Conservation (phyloP, 192 early-diverging fungal species). For the Backusella circina region DNA sequence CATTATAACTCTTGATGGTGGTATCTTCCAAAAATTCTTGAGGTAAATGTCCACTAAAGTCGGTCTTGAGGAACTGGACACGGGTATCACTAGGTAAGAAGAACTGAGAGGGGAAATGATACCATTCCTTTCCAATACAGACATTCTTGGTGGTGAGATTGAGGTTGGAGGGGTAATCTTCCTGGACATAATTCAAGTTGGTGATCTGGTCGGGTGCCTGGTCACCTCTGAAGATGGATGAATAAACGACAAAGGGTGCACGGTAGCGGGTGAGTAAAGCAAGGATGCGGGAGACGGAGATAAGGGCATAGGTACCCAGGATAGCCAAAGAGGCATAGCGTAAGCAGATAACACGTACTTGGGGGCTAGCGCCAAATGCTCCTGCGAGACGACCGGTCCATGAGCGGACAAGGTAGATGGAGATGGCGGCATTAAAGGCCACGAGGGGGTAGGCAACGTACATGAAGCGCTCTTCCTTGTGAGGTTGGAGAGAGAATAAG, state of each 20-base stretch:
- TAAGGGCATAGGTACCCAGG: slow-evolving; percentile 37
- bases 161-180: slow-evolving; percentile 15
- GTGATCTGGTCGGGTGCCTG: slow-evolving; percentile 17
- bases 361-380: slow-evolving; percentile 26
- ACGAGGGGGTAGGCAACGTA: slow-evolving; percentile 89
- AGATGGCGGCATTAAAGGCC: slow-evolving; percentile 70
- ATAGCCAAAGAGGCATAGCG: slow-evolving; percentile 38
- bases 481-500: slow-evolving; percentile 84
- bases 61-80: slow-evolving; percentile 65
- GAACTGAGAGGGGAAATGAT: slow-evolving; percentile 90
- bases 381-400: slow-evolving; percentile 36
- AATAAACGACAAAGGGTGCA: slow-evolving; percentile 69
- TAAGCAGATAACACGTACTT: not conserved
- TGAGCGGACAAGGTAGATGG: slow-evolving; percentile 52
- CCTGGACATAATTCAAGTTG: slow-evolving; percentile 22
- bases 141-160: slow-evolving; percentile 37
- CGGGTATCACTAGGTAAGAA: slow-evolving; percentile 74
- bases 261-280: slow-evolving; percentile 70
- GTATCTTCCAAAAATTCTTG: slow-evolving; percentile 64
- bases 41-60: slow-evolving; percentile 81
- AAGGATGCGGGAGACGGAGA: slow-evolving; percentile 69
- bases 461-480: slow-evolving; percentile 97
- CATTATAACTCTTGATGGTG: not conserved
- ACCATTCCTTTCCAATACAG: slow-evolving; percentile 95
- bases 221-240: slow-evolving; percentile 25